phyloP scores from a whole-genome alignment of 2,329 filamentous ascomycete species.

The Talaromyces sp. region DNA sequence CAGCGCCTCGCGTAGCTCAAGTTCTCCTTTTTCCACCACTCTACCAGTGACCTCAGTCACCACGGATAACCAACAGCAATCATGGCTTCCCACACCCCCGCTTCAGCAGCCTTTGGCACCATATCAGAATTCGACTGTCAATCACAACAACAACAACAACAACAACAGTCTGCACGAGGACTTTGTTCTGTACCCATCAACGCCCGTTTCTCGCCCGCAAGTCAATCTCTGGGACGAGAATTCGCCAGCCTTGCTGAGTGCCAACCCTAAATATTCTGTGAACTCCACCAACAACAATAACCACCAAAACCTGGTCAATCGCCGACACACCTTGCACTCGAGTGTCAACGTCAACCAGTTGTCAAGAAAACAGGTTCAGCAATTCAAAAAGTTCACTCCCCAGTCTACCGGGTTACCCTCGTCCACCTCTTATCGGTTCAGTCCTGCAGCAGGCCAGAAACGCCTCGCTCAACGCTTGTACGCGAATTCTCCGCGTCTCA shows the following conservation, averaged over 20 bases:
- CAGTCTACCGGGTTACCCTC: slow-evolving; percentile 36
- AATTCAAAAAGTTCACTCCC: slow-evolving; percentile 34
- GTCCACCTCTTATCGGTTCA: slow-evolving; percentile 35
- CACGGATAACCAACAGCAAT: slow-evolving; percentile 45
- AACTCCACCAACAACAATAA: slow-evolving; percentile 21
- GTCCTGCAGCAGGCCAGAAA: slow-evolving; percentile 26
- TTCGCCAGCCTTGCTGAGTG: slow-evolving; percentile 31
- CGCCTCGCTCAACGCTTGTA: slow-evolving; percentile 26
- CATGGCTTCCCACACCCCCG: slow-evolving; percentile 45
- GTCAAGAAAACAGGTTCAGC: slow-evolving; percentile 30
- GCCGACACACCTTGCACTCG: slow-evolving; percentile 32
- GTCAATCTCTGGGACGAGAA: slow-evolving; percentile 30
- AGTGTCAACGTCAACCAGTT: slow-evolving; percentile 32
- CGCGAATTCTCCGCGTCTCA: slow-evolving; percentile 30
- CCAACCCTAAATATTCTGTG: slow-evolving; percentile 29
- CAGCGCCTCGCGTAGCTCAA: slow-evolving; percentile 40
- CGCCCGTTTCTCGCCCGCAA: slow-evolving; percentile 25
- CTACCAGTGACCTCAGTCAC: slow-evolving; percentile 43
- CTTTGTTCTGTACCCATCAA: slow-evolving; percentile 42
- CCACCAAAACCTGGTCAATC: slow-evolving; percentile 23
- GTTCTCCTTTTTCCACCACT: slow-evolving; percentile 30
- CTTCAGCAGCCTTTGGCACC: slow-evolving; percentile 39
- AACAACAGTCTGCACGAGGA: slow-evolving; percentile 28
- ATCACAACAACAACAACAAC: slow-evolving; percentile 14
- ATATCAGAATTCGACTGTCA: slow-evolving; percentile 27